Evolutionary conservation across 148 eudicot species (phyloP).

Genomic region (Vaccinium macrocarpon): DNA sequence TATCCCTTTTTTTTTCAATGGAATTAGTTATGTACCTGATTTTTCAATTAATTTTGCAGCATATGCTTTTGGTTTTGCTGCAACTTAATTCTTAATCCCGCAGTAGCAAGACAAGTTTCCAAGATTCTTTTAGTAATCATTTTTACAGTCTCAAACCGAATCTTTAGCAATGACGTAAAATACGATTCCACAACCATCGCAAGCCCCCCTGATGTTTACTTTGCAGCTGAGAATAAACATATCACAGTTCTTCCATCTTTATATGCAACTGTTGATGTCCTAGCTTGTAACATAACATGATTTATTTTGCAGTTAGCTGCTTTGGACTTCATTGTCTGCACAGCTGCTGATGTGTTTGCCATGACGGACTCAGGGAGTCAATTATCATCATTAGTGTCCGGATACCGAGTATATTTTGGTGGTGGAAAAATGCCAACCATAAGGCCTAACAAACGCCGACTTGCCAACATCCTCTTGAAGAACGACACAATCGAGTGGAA

Average conservation of each 20-base stretch:
- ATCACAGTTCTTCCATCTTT: background rate
- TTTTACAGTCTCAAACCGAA: background rate
- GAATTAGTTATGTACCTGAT: too few relatives aligned
- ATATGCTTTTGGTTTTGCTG: background rate
- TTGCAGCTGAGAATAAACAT: background rate
- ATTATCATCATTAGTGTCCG: constrained; percentile 84
- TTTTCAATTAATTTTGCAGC: background rate
- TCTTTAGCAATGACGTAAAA: background rate
- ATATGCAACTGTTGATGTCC: background rate
- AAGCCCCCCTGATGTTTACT: background rate
- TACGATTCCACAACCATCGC: background rate
- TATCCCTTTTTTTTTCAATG: too few relatives aligned
- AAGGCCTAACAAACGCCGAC: constrained; percentile 93
- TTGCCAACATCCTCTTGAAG: constrained; percentile 80
- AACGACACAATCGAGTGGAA: constrained; percentile 90
- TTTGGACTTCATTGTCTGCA: constrained; percentile 85
- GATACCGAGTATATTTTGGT: constrained; percentile 82
- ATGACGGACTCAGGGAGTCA: constrained; percentile 99
- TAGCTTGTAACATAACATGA: background rate
- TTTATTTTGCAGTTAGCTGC: constrained; percentile 73
- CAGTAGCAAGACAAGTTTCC: background rate
- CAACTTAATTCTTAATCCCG: background rate
- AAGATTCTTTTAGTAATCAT: background rate
- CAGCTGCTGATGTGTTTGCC: constrained; percentile 82
- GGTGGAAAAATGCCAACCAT: constrained; percentile 88